phyloP scores from a whole-genome alignment of 2,329 filamentous ascomycete species.

The Botrytis pseudocinerea region DNA sequence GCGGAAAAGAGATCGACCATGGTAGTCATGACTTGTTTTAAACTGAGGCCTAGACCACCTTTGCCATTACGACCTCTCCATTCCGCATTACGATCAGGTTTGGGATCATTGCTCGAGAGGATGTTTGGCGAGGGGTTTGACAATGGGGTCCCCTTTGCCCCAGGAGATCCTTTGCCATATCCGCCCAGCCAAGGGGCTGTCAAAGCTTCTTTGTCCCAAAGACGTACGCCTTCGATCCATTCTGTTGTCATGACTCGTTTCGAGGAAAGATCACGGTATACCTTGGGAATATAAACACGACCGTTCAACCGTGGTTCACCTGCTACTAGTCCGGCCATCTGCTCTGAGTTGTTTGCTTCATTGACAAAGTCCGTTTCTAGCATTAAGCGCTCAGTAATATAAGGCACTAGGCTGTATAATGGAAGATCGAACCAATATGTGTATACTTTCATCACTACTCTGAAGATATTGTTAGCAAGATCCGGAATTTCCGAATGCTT shows the following conservation, averaged over 20 bases:
- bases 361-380: constrained; percentile 94
- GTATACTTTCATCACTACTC: constrained; percentile 78
- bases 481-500: neutral
- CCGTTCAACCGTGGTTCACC: constrained; percentile 73
- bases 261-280: constrained; percentile 80
- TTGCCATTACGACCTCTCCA: constrained; percentile 73
- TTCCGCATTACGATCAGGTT: constrained; percentile 72
- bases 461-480: constrained; percentile 39
- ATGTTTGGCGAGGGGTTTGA: constrained; percentile 36
- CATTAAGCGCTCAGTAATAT: constrained; percentile 86
- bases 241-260: constrained; percentile 88
- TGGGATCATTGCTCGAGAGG: constrained; percentile 58
- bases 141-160: constrained; percentile 68
- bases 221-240: constrained; percentile 92
- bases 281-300: constrained; percentile 83
- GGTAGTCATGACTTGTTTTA: constrained; percentile 90
- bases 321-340: constrained; percentile 76
- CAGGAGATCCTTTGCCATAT: constrained; percentile 73
- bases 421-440: constrained; percentile 91
- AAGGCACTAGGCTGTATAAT: constrained; percentile 85
- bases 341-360: constrained; percentile 84
- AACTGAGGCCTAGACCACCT: constrained; percentile 79
- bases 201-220: constrained; percentile 89
- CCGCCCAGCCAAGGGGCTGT: constrained; percentile 77
- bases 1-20: constrained; percentile 97